Evolutionary conservation across 2,329 filamentous ascomycete species (phyloP), one percentile per base, ranked within the genome.

Genomic region (Phaeoacremonium minimum): DNA sequence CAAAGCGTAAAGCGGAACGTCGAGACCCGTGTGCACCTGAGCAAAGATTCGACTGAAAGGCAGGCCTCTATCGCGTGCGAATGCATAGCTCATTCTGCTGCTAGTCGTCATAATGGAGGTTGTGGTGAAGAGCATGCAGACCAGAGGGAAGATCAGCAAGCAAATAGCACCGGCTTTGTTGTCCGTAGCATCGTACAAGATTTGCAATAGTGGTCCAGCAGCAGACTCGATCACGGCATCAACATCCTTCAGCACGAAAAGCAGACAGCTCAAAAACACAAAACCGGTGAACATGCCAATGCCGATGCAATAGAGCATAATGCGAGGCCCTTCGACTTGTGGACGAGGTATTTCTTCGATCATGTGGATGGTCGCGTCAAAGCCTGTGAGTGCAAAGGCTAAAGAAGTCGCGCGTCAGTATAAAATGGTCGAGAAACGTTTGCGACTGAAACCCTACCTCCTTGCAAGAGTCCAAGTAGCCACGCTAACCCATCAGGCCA

Each of bases 401-500:
- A n/a, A n/a, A n/a, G n/a, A n/a, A n/a, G n/a, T n/a, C n/a, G n/a
- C n/a, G n/a, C n/a, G n/a, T n/a, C n/a, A n/a, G n/a, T n/a, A n/a
- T n/a, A n/a, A n/a, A n/a, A n/a, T n/a, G n/a, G n/a, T n/a, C n/a
- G n/a, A n/a, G n/a, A n/a, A n/a, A n/a, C n/a, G n/a, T n/a, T n/a
- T n/a, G n/a, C n/a, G n/a, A n/a, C n/a, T n/a, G n/a, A n/a, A n/a
- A n/a, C n/a, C n/a, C n/a, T n/a, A n/a, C n/a, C n/a, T 2, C 68
- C 69, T 47, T 74, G 75, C 2, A 80, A 56, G 30, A 75, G 52
- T 1, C 71, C 71, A n/a, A 75, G 58, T 33, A 73, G 52, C 71
- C 71, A 81, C 4, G 76, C 65, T 20, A 85, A 53, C 0, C 81
- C 81, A 56, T 85, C 77, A 0, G 82, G 81, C 82, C 81, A 86